Conservation (phyloP, 2,329 filamentous ascomycete species). For the Aspergillus tanneri region DNA sequence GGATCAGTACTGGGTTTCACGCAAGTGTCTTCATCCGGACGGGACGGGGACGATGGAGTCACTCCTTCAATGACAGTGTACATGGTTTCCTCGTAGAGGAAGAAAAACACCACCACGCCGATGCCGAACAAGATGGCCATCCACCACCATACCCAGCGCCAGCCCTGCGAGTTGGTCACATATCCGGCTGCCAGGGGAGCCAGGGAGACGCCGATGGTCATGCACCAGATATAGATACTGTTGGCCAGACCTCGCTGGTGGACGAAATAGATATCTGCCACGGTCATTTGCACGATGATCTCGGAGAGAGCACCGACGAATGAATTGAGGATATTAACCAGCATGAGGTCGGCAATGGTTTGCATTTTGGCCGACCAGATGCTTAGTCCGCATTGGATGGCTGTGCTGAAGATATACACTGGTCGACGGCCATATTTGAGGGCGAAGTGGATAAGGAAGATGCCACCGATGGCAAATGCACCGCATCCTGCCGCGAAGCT, state of each 20-base stretch:
- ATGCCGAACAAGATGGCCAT: slow-evolving; percentile 42
- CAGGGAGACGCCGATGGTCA: slow-evolving; percentile 35
- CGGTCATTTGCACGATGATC: slow-evolving; percentile 49
- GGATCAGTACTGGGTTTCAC: no score
- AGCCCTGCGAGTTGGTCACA: slow-evolving; percentile 44
- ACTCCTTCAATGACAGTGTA: slow-evolving; percentile 10
- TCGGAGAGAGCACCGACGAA: slow-evolving; percentile 47
- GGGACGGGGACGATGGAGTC: no score
- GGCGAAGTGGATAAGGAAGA: slow-evolving; percentile 49
- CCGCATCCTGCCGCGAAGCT: slow-evolving; percentile 48
- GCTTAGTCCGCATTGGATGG: slow-evolving; percentile 37
- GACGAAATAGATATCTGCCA: slow-evolving; percentile 51
- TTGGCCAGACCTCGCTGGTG: slow-evolving; percentile 52
- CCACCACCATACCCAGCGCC: slow-evolving; percentile 55
- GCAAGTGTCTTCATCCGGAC: no score
- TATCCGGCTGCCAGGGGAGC: slow-evolving; percentile 35
- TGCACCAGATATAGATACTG: slow-evolving; percentile 44
- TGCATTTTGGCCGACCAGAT: slow-evolving; percentile 48
- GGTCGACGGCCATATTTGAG: slow-evolving; percentile 50
- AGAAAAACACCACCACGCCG: slow-evolving; percentile 42
- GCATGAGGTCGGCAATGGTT: slow-evolving; percentile 45
- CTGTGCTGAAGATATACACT: slow-evolving; percentile 46
- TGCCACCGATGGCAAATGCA: slow-evolving; percentile 42
- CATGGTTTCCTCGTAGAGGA: slow-evolving; percentile 48
- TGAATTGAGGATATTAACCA: slow-evolving; percentile 46